A percentile compares a stretch with the other conserved stretches of the same genome.
phyloP scores from a whole-genome alignment of 768 basidiomycete species.

The Macrolepiota albuminosa region DNA sequence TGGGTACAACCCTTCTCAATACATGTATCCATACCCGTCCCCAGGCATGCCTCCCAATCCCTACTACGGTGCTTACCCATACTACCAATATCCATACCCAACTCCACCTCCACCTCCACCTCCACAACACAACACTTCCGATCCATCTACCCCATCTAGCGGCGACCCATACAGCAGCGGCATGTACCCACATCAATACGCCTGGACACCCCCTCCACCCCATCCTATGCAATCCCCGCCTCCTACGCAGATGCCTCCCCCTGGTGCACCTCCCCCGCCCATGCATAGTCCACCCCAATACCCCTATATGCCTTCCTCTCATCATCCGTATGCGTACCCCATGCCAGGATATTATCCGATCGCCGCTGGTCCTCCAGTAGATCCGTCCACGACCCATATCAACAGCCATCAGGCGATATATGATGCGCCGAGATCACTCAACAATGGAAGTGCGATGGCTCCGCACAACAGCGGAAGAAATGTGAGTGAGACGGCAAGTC shows the following conservation, averaged over 20 bases:
- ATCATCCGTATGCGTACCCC: constrained; percentile 24
- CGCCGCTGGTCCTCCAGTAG: constrained; percentile 21
- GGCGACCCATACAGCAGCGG: constrained; percentile 29
- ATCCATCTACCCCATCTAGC: constrained; percentile 26
- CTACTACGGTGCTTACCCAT: constrained; percentile 37
- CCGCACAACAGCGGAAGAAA: constrained; percentile 3
- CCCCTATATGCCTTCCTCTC: constrained; percentile 29
- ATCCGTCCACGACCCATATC: constrained; percentile 21
- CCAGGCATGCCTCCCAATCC: constrained; percentile 36
- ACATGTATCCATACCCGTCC: constrained; percentile 46
- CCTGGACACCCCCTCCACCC: constrained; percentile 32
- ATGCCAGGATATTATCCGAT: constrained; percentile 25
- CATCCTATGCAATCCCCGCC: constrained; percentile 28
- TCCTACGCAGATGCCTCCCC: constrained; percentile 23
- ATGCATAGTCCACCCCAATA: constrained; percentile 27
- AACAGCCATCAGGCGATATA: constrained; percentile 20
- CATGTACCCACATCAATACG: constrained; percentile 29
- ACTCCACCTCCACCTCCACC: constrained; percentile 27
- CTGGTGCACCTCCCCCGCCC: constrained; percentile 20
- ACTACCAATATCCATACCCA: constrained; percentile 35
- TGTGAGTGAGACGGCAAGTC: constrained; percentile 22
- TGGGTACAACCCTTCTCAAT: constrained; percentile 44
- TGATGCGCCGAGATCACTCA: constrained; percentile 20
- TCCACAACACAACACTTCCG: constrained; percentile 27
- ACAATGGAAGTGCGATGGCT: constrained; percentile 22